Evolutionary conservation across 305 asterid genomes (phyloP).

Genomic region (Salvia sclarea): DNA sequence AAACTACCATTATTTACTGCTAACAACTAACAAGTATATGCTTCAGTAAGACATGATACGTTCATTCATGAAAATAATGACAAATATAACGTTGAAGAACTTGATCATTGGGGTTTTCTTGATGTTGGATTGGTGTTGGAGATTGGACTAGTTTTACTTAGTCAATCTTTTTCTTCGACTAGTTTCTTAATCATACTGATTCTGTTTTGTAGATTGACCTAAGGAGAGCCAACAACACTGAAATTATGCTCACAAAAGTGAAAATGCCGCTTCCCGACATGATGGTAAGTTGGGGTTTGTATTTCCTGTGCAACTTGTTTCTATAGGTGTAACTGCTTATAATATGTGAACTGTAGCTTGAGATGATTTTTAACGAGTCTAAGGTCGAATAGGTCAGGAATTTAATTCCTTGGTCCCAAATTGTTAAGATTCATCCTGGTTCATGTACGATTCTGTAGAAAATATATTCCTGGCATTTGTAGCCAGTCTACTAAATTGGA

Average conservation of each 20-base stretch:
- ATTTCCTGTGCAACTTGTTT: constrained; percentile 14
- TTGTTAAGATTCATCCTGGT: constrained; percentile 13
- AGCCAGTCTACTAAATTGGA: constrained; percentile 13
- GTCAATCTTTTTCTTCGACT: constrained; percentile 12
- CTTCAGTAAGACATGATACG: not conserved
- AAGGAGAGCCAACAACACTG: constrained; percentile 96
- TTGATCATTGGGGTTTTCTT: not conserved
- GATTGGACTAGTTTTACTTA: not conserved
- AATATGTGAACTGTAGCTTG: constrained; percentile 13
- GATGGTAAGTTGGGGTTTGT: constrained; percentile 65
- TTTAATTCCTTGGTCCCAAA: not conserved
- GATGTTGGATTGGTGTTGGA: not conserved
- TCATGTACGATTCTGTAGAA: constrained; percentile 15
- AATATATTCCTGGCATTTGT: not conserved
- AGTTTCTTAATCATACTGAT: constrained; percentile 16
- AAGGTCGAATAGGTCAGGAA: not conserved
- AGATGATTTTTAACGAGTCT: not conserved
- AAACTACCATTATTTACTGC: not conserved
- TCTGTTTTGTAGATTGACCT: constrained; percentile 71
- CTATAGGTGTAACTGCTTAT: constrained; percentile 1
- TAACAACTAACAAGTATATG: not conserved
- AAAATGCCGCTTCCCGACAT: constrained; percentile 99
- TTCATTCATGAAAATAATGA: not conserved
- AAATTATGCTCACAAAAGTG: constrained; percentile 96
- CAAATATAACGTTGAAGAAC: not conserved